Evolutionary conservation across 2,329 filamentous ascomycete species (phyloP), one percentile per base, ranked within the genome.

Genomic region (Clarireedia monteithiana): DNA sequence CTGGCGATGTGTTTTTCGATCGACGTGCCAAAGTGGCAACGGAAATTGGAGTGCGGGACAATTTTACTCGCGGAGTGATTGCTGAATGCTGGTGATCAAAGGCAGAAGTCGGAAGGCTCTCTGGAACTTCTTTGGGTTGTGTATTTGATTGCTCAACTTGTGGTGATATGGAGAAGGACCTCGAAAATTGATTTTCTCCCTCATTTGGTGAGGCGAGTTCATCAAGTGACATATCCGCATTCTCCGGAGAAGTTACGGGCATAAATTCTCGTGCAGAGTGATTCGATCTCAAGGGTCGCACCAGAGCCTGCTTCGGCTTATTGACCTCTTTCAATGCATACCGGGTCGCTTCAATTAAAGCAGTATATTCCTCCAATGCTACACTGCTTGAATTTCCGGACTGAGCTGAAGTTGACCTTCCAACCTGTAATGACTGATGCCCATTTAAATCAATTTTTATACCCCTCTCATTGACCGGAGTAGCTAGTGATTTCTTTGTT

Each of bases 381-480:
- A 53, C 38, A n/a, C 47, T 53, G 9, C 30, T 24, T 10, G 26
- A 53, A 5, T 39, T 50, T 27, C 56, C 53, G 9, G 50, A 15
- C 17, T 60, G 73, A 34, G 59, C 65, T 1, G 66, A 64, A 52
- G 65, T 71, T 12, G 62, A 60, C 2, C 66, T 64, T n/a, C 74
- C 71, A 1, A 77, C 63, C 4, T 75, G 74, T 1, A 84, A 67
- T 24, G 65, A 67, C 20, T 77, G 74, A 58, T 86, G 82, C 0
- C 70, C 72, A 0, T 70, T 74, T 59, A 86, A 84, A 0, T 74
- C 74, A 14, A 86, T 71, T 51, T 80, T 76, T 42, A 81, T 74
- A 58, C 68, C 53, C 58, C 58, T 34, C 54, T 54, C 20, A 6
- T 56, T 49, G 12, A 38, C 15, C 3, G 5, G 20, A 48, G 23